These are phyloP conservation scores for Brasilioporus rufonigricans DNA, from an alignment of 768 basidiomycete genomes.

Conservation along the genomic window DNA sequence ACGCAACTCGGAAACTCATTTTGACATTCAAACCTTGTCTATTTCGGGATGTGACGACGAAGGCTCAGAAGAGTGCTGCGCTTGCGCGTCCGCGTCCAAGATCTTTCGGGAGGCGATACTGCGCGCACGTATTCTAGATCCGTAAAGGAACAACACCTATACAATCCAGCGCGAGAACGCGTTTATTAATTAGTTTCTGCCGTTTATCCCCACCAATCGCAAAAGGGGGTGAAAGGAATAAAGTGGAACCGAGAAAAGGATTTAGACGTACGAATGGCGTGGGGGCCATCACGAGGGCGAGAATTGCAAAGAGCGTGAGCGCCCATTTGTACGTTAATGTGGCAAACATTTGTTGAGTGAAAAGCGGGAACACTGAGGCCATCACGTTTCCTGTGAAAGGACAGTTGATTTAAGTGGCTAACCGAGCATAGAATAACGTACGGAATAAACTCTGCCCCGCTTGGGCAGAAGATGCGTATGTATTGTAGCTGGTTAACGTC, in stretches of 20 bases:
- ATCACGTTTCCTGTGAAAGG: slow-evolving; percentile 35
- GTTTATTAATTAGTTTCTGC: not conserved
- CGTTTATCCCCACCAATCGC: not conserved
- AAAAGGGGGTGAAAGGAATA: not conserved
- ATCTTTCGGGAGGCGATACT: slow-evolving; percentile 24
- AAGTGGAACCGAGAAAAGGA: no score
- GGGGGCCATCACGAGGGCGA: slow-evolving; percentile 43
- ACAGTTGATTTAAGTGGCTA: not conserved
- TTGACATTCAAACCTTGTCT: slow-evolving; percentile 13
- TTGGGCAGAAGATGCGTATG: slow-evolving; percentile 53
- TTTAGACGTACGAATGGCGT: slow-evolving; percentile 40
- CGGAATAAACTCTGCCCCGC: slow-evolving; percentile 51
- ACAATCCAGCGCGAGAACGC: not conserved
- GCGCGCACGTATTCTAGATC: slow-evolving; percentile 31
- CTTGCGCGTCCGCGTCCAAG: slow-evolving; percentile 13
- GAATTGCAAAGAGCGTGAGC: slow-evolving; percentile 39
- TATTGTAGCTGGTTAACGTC: slow-evolving; percentile 33
- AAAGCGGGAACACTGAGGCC: slow-evolving; percentile 48
- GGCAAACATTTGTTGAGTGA: slow-evolving; percentile 46
- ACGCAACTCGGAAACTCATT: not conserved
- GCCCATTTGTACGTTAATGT: slow-evolving; percentile 49
- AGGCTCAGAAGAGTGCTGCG: not conserved
- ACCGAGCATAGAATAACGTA: slow-evolving; percentile 16
- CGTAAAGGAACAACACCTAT: slow-evolving; percentile 31
- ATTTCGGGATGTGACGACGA: not conserved